phyloP scores from a whole-genome alignment of 345 rosid genomes.

The Eucalyptus rudis region DNA sequence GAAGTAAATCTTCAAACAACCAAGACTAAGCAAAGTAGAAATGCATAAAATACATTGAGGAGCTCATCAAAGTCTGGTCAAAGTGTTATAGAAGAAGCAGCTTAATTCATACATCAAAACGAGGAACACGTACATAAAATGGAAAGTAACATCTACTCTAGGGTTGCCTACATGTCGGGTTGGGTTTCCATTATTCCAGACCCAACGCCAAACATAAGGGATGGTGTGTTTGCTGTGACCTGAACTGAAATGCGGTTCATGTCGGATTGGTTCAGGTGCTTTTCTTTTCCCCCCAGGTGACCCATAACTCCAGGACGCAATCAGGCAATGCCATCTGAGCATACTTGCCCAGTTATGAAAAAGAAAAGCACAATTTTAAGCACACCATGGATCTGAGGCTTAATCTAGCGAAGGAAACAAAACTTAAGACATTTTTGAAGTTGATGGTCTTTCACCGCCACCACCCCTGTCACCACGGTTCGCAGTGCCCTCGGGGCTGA shows the following conservation, averaged over 20 bases:
- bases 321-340: neutral
- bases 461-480: constrained; percentile 21
- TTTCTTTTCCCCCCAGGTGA: neutral
- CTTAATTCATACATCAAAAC: neutral
- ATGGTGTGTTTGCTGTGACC: neutral
- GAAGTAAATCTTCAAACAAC: neutral
- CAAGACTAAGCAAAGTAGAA: neutral
- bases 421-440: neutral
- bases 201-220: neutral
- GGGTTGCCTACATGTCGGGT: neutral
- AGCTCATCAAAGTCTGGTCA: neutral
- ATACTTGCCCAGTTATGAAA: neutral
- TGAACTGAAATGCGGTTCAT: neutral
- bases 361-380: neutral
- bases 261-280: neutral
- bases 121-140: neutral
- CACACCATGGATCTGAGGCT: neutral
- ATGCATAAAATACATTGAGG: neutral
- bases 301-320: neutral
- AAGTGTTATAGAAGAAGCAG: neutral
- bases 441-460: neutral
- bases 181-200: neutral
- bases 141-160: neutral
- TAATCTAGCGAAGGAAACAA: neutral
- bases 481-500: constrained; percentile 26